phyloP scores from a whole-genome alignment of 208 protist species.

The Sergeia podlipaevii region DNA sequence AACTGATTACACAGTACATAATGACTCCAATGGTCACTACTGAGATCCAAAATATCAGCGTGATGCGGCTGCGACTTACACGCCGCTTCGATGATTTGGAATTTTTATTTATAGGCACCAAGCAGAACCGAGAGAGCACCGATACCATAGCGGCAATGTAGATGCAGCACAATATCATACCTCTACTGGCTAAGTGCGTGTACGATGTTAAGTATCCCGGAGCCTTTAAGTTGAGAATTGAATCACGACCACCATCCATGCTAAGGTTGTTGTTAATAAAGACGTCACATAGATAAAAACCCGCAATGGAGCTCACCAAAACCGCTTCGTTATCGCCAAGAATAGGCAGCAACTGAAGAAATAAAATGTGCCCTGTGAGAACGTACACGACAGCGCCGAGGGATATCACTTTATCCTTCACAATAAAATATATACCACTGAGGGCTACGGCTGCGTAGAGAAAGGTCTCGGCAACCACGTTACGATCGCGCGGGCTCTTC shows the following conservation, averaged over 20 bases:
- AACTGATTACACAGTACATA: slow-evolving; percentile 32
- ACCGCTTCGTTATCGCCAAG: slow-evolving; percentile 81
- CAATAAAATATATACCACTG: slow-evolving; percentile 44
- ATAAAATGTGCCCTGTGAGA: slow-evolving; percentile 56
- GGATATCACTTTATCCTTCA: slow-evolving; percentile 57
- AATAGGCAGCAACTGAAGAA: slow-evolving; percentile 34
- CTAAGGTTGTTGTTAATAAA: slow-evolving; percentile 66
- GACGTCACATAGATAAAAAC: slow-evolving; percentile 76
- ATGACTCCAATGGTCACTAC: slow-evolving; percentile 18
- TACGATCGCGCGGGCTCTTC: slow-evolving; percentile 24
- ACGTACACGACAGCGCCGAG: slow-evolving; percentile 68
- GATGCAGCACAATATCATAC: slow-evolving; percentile 54
- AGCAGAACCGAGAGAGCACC: slow-evolving; percentile 39
- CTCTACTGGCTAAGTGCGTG: slow-evolving; percentile 70
- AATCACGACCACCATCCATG: slow-evolving; percentile 25
- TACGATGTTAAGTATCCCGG: slow-evolving; percentile 56
- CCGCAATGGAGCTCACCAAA: slow-evolving; percentile 61
- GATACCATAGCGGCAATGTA: slow-evolving; percentile 36
- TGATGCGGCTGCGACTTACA: slow-evolving; percentile 61
- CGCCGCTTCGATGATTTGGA: slow-evolving; percentile 67
- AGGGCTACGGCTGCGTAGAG: slow-evolving; percentile 45
- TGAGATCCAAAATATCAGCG: slow-evolving; percentile 51
- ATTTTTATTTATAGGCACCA: slow-evolving; percentile 51
- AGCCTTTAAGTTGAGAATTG: slow-evolving; percentile 32
- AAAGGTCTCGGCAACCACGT: slow-evolving; percentile 30